A percentile compares a stretch with the other conserved stretches of the same genome.
phyloP scores from a whole-genome alignment of 2,329 filamentous ascomycete genomes.

The Colletotrichum sidae region DNA sequence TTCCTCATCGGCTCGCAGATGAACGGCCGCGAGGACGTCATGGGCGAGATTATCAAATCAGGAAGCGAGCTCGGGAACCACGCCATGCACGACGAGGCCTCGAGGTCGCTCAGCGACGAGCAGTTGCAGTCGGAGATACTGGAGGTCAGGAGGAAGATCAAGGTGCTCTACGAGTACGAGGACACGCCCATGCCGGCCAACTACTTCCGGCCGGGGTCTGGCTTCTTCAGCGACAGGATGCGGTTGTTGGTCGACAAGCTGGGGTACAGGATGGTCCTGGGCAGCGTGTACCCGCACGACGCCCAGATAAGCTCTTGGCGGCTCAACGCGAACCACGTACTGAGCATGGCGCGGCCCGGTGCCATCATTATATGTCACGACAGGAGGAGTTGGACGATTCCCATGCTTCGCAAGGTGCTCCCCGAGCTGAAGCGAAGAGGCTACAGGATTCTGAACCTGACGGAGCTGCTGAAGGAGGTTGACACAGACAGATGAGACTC shows the following conservation, averaged over 20 bases:
- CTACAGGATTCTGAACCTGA: constrained; percentile 78
- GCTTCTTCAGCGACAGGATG: constrained; percentile 83
- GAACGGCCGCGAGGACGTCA: constrained; percentile 61
- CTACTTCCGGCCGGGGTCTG: constrained; percentile 87
- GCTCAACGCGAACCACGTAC: constrained; percentile 81
- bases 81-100: constrained; percentile 88
- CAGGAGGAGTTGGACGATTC: constrained; percentile 81
- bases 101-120: constrained; percentile 67
- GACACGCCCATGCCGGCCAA: constrained; percentile 59
- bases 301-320: constrained; percentile 79
- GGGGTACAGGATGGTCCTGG: constrained; percentile 81
- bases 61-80: constrained; percentile 87
- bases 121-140: constrained; percentile 73
- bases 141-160: constrained; percentile 71
- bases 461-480: constrained; percentile 67
- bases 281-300: constrained; percentile 90
- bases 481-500: constrained; percentile 38
- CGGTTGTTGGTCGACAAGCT: constrained; percentile 67
- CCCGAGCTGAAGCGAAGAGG: constrained; percentile 77
- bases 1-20: constrained; percentile 90
- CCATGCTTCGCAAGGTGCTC: constrained; percentile 80
- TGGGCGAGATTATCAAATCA: constrained; percentile 68
- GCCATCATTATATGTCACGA: constrained; percentile 90
- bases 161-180: constrained; percentile 64
- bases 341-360: constrained; percentile 83